These are phyloP conservation scores for Neurospora sublineolata DNA, from an alignment of 495 filamentous ascomycete species.

Conservation along the genomic window DNA sequence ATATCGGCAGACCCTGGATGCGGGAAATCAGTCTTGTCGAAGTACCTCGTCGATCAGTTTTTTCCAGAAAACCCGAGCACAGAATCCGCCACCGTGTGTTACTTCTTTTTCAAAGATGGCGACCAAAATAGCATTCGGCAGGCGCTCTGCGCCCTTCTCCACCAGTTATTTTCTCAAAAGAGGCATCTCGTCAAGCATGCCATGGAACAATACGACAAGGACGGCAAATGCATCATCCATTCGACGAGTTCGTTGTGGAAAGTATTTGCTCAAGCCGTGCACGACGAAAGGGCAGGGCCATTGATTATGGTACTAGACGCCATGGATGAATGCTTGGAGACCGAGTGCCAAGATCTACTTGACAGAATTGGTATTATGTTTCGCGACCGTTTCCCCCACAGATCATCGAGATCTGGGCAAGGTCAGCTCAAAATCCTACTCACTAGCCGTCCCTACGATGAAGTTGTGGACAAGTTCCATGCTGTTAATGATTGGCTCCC, in stretches of 20 bases:
- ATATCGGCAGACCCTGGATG: slow-evolving; percentile 38
- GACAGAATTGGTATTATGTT: too few relatives aligned
- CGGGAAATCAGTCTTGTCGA: slow-evolving; percentile 37
- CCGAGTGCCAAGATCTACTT: background rate
- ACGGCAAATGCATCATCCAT: background rate
- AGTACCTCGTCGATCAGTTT: slow-evolving; percentile 23
- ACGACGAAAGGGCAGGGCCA: slow-evolving; percentile 24
- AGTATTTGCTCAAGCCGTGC: slow-evolving; percentile 21
- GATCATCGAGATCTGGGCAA: background rate
- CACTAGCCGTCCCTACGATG: slow-evolving; percentile 28
- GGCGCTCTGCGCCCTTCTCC: slow-evolving; percentile 25
- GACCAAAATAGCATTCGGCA: slow-evolving; percentile 12
- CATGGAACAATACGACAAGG: background rate
- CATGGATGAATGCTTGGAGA: slow-evolving; percentile 9
- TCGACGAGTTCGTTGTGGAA: slow-evolving; percentile 26
- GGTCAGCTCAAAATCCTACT: background rate
- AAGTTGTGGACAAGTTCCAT: slow-evolving; percentile 16
- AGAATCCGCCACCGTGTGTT: slow-evolving; percentile 12
- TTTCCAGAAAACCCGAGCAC: background rate
- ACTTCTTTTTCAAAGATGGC: slow-evolving; percentile 26
- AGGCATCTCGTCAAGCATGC: slow-evolving; percentile 3
- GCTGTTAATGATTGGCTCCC: slow-evolving; percentile 10
- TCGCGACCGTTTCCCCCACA: too few relatives aligned
- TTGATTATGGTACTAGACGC: slow-evolving; percentile 34
- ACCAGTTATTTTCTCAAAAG: slow-evolving; percentile 20